Evolutionary conservation across 2,329 filamentous ascomycete genomes (phyloP).

Genomic region (Stagonosporopsis cucurbitacearum): DNA sequence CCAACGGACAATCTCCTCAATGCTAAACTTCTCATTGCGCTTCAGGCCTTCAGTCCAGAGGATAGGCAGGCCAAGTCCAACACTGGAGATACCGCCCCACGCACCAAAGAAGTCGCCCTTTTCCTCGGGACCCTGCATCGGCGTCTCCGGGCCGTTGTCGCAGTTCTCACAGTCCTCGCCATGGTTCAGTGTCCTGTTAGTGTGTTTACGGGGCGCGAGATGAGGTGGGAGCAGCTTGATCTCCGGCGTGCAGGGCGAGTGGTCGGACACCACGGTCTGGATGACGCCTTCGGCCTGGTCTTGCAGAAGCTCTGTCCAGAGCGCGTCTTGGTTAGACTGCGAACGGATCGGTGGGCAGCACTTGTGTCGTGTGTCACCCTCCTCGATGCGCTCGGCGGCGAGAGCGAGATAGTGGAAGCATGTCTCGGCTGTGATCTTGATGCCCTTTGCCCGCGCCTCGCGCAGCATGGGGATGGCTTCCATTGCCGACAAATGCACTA

Average conservation of each 20-base stretch:
- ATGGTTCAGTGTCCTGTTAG: slow-evolving; percentile 40
- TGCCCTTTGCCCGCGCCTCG: slow-evolving; percentile 71
- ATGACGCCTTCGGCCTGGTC: slow-evolving; percentile 74
- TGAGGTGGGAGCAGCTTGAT: slow-evolving; percentile 83
- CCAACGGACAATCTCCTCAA: slow-evolving; percentile 82
- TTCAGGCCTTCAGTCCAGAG: slow-evolving; percentile 78
- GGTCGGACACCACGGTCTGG: slow-evolving; percentile 89
- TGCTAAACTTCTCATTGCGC: slow-evolving; percentile 61
- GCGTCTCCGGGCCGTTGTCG: slow-evolving; percentile 38
- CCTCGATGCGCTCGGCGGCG: slow-evolving; percentile 78
- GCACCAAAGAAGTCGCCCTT: slow-evolving; percentile 90
- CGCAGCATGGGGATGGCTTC: slow-evolving; percentile 84
- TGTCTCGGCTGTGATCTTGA: slow-evolving; percentile 91
- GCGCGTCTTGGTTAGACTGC: slow-evolving; percentile 78
- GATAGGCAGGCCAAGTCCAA: slow-evolving; percentile 90
- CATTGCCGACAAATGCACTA: slow-evolving; percentile 90
- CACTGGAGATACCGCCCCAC: slow-evolving; percentile 95
- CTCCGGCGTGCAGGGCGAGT: slow-evolving; percentile 94
- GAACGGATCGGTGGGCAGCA: slow-evolving; percentile 92
- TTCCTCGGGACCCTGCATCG: slow-evolving; percentile 48
- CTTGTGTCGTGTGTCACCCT: slow-evolving; percentile 91
- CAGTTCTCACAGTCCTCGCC: slow-evolving; percentile 46
- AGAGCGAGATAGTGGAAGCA: slow-evolving; percentile 95
- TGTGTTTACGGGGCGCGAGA: slow-evolving; percentile 60
- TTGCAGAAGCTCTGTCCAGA: slow-evolving; percentile 79